These are phyloP conservation scores for Penicillium sp. DNA, from an alignment of 2,329 filamentous ascomycete species.

Conservation along the genomic window DNA sequence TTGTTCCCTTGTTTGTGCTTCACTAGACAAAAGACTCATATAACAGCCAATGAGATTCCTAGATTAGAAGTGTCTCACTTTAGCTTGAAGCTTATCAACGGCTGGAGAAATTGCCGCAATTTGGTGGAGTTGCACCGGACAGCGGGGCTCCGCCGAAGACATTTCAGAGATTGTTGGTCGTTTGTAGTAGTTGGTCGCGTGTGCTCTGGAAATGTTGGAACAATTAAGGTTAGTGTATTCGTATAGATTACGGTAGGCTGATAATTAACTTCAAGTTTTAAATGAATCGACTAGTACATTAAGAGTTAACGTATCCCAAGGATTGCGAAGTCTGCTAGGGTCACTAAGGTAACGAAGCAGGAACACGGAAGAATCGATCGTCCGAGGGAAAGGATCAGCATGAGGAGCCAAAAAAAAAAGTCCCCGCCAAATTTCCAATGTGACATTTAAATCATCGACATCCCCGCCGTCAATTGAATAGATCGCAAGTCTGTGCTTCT, in stretches of 20 bases:
- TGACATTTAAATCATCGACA: not conserved
- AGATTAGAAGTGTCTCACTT: not conserved
- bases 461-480: not conserved
- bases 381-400: constrained; percentile 5
- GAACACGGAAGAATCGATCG: not conserved
- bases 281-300: not conserved
- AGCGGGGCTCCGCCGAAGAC: constrained; percentile 4
- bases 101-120: not conserved
- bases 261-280: not conserved
- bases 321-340: not conserved
- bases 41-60: not conserved
- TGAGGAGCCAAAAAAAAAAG: not conserved
- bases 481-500: not conserved
- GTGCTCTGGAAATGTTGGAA: not conserved
- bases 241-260: not conserved
- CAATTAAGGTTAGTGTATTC: not conserved
- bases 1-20: not conserved
- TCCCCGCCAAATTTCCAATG: not conserved
- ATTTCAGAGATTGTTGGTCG: not conserved
- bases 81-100: not conserved
- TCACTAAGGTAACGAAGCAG: not conserved
- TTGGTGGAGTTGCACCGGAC: not conserved
- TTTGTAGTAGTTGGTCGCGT: not conserved
- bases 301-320: not conserved
- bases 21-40: not conserved